A percentile compares a stretch with the other conserved stretches of the same genome.
Conservation (phyloP, 768 basidiomycete species). For the Hericium coralloides region DNA sequence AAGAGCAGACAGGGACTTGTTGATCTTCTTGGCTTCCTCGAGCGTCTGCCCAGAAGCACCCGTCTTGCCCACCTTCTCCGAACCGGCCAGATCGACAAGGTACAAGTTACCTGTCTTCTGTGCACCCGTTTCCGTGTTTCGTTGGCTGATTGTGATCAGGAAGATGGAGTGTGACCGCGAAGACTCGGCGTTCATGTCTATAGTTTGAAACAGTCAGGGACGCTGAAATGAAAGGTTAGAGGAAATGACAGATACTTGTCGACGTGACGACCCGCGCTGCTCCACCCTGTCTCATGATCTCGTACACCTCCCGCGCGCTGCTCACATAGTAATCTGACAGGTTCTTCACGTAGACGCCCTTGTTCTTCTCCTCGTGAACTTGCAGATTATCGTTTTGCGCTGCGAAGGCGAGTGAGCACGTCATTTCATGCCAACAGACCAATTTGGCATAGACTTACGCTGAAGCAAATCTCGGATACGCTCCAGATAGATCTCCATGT, state of each 20-base stretch:
- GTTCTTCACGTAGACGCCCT: conserved; percentile 96
- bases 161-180: conserved; percentile 99
- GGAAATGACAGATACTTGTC: conserved; percentile 58
- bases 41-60: conserved; percentile 98
- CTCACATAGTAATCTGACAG: conserved; percentile 98
- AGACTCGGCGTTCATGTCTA: conserved; percentile 99
- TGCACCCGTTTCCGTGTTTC: conserved; percentile 92
- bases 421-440: not conserved
- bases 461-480: conserved; percentile 90
- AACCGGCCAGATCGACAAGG: conserved; percentile 96
- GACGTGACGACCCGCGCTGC: conserved; percentile 85
- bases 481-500: conserved; percentile 99
- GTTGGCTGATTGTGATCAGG: conserved; percentile 92
- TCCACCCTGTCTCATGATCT: conserved; percentile 97
- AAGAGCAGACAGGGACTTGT: conserved; percentile 93
- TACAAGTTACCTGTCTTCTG: conserved; percentile 96
- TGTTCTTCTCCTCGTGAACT: conserved; percentile 95
- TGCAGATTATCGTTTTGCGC: conserved; percentile 98
- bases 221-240: conserved; percentile 1
- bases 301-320: conserved; percentile 91
- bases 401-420: conserved; percentile 15
- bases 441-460: conserved; percentile 51
- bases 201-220: conserved; percentile 21
- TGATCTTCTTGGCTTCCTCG: conserved; percentile 99
- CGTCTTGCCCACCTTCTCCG: conserved; percentile 99